Conservation (phyloP, 768 basidiomycete genomes). For the Rhodotorula paludigena region DNA sequence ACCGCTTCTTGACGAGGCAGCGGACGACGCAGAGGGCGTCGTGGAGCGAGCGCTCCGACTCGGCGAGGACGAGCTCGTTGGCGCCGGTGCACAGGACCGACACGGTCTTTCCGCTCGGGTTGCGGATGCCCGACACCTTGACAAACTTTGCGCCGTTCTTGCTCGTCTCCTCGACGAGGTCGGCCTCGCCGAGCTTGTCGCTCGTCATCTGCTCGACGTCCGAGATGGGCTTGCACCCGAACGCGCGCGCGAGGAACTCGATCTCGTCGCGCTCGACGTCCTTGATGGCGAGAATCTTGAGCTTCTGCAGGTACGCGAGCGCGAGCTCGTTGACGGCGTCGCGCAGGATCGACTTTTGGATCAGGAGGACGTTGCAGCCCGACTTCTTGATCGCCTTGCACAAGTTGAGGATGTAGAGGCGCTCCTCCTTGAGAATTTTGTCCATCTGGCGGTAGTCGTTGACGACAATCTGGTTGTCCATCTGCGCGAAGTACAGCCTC, state of each 20-base stretch:
- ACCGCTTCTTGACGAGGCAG: conserved; percentile 98
- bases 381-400: conserved; percentile 99
- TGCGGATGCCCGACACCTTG: conserved; percentile 88
- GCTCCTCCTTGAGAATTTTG: conserved; percentile 98
- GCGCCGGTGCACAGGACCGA: conserved; percentile 90
- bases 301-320: conserved; percentile 91
- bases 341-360: conserved; percentile 98
- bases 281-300: conserved; percentile 93
- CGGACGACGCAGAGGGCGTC: conserved; percentile 98
- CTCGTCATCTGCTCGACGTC: conserved; percentile 97
- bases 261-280: conserved; percentile 99
- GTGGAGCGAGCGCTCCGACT: conserved; percentile 93
- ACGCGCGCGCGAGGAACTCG: conserved; percentile 87
- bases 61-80: conserved; percentile 89
- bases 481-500: conserved; percentile 53
- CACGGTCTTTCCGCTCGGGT: conserved; percentile 70
- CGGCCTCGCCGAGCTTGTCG: conserved; percentile 95
- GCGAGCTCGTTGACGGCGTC: conserved; percentile 99
- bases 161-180: conserved; percentile 83
- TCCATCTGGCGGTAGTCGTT: conserved; percentile 99
- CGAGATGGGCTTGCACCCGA: conserved; percentile 91
- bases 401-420: conserved; percentile 92
- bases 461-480: conserved; percentile 99
- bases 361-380: conserved; percentile 97
- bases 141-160: conserved; percentile 83